These are phyloP conservation scores for Populus euphratica DNA, from an alignment of 345 rosid genomes.

Conservation along the genomic window DNA sequence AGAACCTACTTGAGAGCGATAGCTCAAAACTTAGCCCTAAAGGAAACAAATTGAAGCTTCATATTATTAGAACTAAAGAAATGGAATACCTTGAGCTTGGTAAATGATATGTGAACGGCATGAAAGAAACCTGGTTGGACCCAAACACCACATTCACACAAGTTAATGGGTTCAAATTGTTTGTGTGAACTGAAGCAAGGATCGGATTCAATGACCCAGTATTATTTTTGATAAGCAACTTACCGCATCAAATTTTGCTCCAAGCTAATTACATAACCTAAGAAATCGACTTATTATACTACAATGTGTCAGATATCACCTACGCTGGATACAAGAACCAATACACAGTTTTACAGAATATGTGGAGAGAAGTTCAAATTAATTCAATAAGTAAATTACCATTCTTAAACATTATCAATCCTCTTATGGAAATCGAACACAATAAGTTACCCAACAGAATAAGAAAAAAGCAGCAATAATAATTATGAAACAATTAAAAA, in stretches of 20 bases:
- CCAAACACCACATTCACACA: not conserved
- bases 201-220: too few relatives aligned
- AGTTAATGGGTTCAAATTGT: not conserved
- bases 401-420: not conserved
- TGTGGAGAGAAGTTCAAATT: not conserved
- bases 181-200: too few relatives aligned
- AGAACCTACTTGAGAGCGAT: too few relatives aligned
- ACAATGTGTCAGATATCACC: too few relatives aligned
- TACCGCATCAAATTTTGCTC: too few relatives aligned
- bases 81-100: not conserved
- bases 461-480: conserved; percentile 3
- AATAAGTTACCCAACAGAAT: not conserved
- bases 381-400: not conserved
- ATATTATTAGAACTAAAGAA: not conserved
- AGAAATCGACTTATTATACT: too few relatives aligned
- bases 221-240: too few relatives aligned
- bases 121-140: not conserved
- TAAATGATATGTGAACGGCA: not conserved
- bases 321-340: too few relatives aligned
- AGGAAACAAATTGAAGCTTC: not conserved
- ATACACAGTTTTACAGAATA: too few relatives aligned
- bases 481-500: not conserved
- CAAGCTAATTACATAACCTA: too few relatives aligned
- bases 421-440: not conserved
- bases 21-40: too few relatives aligned